phyloP scores from a whole-genome alignment of 179 eudicot species.

The Silene noctiflora region DNA sequence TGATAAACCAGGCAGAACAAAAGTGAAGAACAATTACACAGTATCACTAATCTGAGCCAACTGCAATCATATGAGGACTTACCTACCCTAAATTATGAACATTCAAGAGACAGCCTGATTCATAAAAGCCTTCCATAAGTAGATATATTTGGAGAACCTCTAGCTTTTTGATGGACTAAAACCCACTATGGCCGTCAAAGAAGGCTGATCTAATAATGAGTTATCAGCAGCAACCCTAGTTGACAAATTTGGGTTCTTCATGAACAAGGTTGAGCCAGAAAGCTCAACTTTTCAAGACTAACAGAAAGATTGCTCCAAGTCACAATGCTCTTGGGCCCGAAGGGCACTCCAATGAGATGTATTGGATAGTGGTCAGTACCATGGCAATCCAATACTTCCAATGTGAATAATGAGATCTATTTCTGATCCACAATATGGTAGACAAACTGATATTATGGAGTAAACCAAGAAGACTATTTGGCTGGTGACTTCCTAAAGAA shows the following conservation, averaged over 20 bases:
- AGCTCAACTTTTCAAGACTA: neutral
- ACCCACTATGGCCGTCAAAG: neutral
- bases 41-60: too few species aligned
- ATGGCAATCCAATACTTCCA: neutral
- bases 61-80: too few species aligned
- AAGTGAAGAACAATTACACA: too few species aligned
- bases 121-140: neutral
- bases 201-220: neutral
- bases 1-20: too few species aligned
- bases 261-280: neutral
- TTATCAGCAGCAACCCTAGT: neutral
- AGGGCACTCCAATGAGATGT: neutral
- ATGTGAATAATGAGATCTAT: neutral
- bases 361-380: neutral
- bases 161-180: neutral
- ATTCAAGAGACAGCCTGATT: neutral
- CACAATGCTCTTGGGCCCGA: neutral
- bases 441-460: neutral
- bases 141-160: neutral
- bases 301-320: neutral
- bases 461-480: neutral
- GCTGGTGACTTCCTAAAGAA: neutral
- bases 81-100: too few species aligned
- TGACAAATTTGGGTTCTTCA: neutral
- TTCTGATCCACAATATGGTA: neutral